Percentiles rank a stretch among this genome's conserved stretches.
Conservation (phyloP, 1,284 basidiomycete genomes). For the Phellinidium pouzarii region DNA sequence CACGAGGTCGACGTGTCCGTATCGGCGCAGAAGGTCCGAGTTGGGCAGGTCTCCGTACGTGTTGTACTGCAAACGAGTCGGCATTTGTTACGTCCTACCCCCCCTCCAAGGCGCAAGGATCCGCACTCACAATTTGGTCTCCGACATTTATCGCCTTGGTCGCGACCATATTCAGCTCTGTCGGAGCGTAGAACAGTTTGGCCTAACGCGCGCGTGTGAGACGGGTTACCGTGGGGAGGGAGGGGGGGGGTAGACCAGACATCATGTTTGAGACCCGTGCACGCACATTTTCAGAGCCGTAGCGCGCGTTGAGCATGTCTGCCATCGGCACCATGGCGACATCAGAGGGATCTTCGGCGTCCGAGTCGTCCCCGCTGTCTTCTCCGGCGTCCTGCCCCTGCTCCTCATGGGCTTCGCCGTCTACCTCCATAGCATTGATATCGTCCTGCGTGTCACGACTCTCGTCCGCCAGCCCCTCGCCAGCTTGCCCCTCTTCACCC, state of each 20-base stretch:
- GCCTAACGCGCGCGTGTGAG: conserved; percentile 56
- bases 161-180: conserved; percentile 72
- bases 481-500: conserved; percentile 29
- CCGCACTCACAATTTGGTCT: conserved; percentile 76
- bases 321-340: conserved; percentile 97
- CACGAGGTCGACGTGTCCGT: conserved; percentile 87
- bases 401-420: conserved; percentile 20
- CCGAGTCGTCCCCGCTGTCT: conserved; percentile 50
- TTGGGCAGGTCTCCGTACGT: conserved; percentile 96
- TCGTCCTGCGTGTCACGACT: conserved; percentile 29
- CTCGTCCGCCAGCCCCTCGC: conserved; percentile 26
- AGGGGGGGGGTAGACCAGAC: too few species aligned
- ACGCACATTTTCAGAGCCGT: conserved; percentile 79
- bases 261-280: neutral
- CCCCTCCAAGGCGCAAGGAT: neutral
- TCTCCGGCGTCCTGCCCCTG: conserved; percentile 27
- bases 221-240: too few species aligned
- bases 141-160: conserved; percentile 72
- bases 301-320: conserved; percentile 88
- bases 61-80: conserved; percentile 65
- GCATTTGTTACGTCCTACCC: neutral
- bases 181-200: conserved; percentile 76
- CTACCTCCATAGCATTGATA: conserved; percentile 39
- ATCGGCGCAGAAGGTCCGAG: conserved; percentile 87
- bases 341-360: conserved; percentile 58